Conservation (phyloP, 495 filamentous ascomycete genomes). For the Daldinia vernicosa region DNA sequence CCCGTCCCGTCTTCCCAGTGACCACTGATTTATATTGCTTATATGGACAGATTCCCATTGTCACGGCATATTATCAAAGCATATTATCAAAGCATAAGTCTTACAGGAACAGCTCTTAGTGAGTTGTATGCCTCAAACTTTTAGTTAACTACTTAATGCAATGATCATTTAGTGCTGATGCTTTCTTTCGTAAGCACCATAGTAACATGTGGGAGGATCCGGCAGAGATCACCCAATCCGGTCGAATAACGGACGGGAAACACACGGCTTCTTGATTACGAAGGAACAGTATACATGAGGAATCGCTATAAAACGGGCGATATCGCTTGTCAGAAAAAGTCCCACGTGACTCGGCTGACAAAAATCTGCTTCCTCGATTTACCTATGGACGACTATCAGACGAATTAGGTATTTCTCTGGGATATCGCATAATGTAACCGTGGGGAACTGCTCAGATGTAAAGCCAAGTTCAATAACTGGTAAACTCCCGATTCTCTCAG, state of each 20-base stretch:
- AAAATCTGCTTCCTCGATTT: not conserved
- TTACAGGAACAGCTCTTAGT: not conserved
- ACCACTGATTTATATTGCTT: not conserved
- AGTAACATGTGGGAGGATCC: not conserved
- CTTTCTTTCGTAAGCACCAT: not conserved
- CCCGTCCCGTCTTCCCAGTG: not conserved
- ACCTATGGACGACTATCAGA: not conserved
- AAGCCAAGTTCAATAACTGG: not conserved
- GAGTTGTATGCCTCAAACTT: not conserved
- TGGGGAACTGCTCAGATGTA: not conserved
- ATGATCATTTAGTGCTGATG: constrained; percentile 1
- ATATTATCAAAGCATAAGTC: not conserved
- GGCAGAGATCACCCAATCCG: not conserved
- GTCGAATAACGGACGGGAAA: not conserved
- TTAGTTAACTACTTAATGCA: not conserved
- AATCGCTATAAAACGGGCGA: not conserved
- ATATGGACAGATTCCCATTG: not conserved
- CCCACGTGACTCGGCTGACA: not conserved
- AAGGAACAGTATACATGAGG: not conserved
- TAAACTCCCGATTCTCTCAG: not conserved
- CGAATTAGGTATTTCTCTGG: not conserved
- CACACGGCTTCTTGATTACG: not conserved
- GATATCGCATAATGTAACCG: not conserved
- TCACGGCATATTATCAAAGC: not conserved
- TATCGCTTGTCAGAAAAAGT: not conserved